phyloP scores from a whole-genome alignment of 2,329 filamentous ascomycete genomes.

The Aspergillus puulaauensis region DNA sequence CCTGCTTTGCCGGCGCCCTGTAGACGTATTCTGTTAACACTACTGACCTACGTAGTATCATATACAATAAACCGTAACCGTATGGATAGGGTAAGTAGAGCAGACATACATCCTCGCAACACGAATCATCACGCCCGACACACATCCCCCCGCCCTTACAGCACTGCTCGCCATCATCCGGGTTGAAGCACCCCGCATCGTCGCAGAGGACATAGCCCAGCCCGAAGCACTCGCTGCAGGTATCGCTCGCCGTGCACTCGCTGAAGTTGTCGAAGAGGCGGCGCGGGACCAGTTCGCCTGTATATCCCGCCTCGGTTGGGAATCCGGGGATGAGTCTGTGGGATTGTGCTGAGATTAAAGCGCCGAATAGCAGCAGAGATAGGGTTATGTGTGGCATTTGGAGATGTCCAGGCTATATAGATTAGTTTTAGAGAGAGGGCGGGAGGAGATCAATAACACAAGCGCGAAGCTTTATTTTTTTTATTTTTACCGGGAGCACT shows the following conservation, averaged over 20 bases:
- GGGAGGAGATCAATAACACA: too few species aligned
- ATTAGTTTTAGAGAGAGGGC: too few species aligned
- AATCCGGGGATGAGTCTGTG: not conserved
- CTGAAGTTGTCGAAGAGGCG: not conserved
- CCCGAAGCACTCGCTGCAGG: conserved; percentile 9
- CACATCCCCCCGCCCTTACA: conserved; percentile 8
- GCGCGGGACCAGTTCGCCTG: not conserved
- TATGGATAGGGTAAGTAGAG: not conserved
- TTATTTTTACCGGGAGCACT: too few species aligned
- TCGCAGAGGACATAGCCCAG: conserved; percentile 10
- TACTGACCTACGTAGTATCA: not conserved
- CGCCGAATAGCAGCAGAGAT: not conserved
- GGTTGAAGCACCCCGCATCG: conserved; percentile 11
- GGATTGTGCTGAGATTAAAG: not conserved
- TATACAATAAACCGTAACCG: too few species aligned
- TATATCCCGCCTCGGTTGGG: too few species aligned
- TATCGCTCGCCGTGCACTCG: not conserved
- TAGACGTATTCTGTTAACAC: too few species aligned
- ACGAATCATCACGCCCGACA: not conserved
- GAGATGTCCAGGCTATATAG: too few species aligned
- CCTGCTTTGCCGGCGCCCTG: not conserved
- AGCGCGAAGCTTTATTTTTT: too few species aligned
- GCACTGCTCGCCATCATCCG: conserved; percentile 6
- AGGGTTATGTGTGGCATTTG: not conserved
- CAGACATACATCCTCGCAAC: not conserved